Conservation (phyloP, 805 yeast genomes). For the Limtongia smithiae region DNA sequence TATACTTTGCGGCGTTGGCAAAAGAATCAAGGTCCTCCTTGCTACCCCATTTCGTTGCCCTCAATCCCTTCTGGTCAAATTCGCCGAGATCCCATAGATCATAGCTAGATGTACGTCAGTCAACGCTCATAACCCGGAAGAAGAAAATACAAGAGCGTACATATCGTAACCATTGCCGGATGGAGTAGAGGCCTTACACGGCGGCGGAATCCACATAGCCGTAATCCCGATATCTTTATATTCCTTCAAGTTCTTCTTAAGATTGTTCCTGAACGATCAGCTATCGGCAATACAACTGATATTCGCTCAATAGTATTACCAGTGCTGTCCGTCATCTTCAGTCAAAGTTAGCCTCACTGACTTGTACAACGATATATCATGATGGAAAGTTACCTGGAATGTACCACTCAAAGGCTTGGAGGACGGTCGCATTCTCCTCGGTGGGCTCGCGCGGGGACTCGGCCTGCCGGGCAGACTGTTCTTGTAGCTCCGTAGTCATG, state of each 20-base stretch:
- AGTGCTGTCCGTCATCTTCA: constrained; percentile 24
- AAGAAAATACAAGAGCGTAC: not conserved
- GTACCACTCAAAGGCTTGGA: constrained; percentile 29
- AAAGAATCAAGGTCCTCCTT: constrained; percentile 18
- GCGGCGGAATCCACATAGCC: constrained; percentile 25
- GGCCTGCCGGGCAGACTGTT: constrained; percentile 1
- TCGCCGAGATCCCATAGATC: constrained; percentile 30
- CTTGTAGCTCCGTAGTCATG: no score
- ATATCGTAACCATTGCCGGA: constrained; percentile 28
- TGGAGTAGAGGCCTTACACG: constrained; percentile 24
- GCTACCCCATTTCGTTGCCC: constrained; percentile 26
- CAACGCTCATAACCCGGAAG: not conserved
- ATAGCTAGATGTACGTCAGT: constrained; percentile 2
- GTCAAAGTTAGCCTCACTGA: no score
- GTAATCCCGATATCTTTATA: constrained; percentile 24
- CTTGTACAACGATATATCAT: no score
- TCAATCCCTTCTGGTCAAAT: constrained; percentile 25
- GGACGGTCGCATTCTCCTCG: constrained; percentile 23
- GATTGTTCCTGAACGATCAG: constrained; percentile 6
- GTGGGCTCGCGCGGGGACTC: constrained; percentile 10
- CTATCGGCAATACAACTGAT: no score
- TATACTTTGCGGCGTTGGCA: constrained; percentile 9
- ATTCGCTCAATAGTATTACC: constrained; percentile 1
- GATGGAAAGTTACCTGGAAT: constrained; percentile 12
- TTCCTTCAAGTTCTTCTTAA: constrained; percentile 9